Base-by-base conservation (phyloP, 768 basidiomycete species). In the Xerocomellus intermedius region DNA sequence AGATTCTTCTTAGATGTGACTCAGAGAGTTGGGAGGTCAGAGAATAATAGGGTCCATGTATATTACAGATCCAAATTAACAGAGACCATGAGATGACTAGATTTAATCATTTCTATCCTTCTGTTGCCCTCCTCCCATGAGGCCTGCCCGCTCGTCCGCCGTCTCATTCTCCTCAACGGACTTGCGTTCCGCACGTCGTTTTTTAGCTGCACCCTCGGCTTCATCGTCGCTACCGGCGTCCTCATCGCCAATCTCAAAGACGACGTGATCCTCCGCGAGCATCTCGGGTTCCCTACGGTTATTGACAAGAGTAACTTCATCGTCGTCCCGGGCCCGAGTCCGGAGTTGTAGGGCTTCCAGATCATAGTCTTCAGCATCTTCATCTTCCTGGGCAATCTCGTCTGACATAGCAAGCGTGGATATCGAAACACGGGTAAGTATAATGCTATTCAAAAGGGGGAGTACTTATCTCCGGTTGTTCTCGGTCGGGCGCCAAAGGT, bases 341-440 rank as follows among this genome's bases (percentile, higher is more conserved):
- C 86, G 84, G 48, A 65, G 74, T 61, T 85, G 82, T 50, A 94
- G 75, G 14, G 87, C 77, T 62, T 94, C 93, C 26, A 92, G 77
- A 64, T 94, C 93, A 64, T 93, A 95, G 66, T 94, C 89, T 67
- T 97, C 91, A 0, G 92, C 95, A 60, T 95, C 94, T 63, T 89
- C 87, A 66, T 95, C 93, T 64, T 94, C 89, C 74, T 95, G 94
- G 24, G 97, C 93, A 49, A 98, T 73, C 75, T 99, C 97, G 60
- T 98, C 95, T 24, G 92, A 95, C 89, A 98, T 94, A 35, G 93
- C 86, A 57, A 99, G 84, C 69, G 88, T 90, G 60, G 66, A 79
- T 62, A 79, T 74, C 74, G 45, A 71, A 66, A 22, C 36, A 54
- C 53, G 51, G 52, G 42, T 65, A 54, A 73, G 62, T 56, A 52